Percentiles rank a stretch among this genome's conserved stretches.
Evolutionary conservation across 352 stramenopile genomes (phyloP).

Genomic region (Phytophthora brassicae): DNA sequence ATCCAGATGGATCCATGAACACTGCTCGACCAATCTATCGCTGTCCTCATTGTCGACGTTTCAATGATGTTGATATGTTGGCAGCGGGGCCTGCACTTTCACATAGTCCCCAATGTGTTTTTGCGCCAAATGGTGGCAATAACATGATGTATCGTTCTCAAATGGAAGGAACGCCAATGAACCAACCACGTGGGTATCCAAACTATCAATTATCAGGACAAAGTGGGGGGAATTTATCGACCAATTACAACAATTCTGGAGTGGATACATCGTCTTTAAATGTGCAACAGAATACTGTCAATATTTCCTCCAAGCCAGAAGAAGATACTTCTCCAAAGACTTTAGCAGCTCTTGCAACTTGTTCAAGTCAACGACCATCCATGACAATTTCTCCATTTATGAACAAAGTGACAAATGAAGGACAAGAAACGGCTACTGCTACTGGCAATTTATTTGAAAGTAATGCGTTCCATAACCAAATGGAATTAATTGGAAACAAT

Average conservation of each 20-base stretch:
- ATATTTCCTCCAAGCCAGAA: constrained; percentile 38
- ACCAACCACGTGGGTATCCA: constrained; percentile 45
- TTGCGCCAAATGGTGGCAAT: constrained; percentile 27
- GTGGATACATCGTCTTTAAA: constrained; percentile 30
- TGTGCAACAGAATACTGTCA: constrained; percentile 40
- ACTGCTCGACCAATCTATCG: constrained; percentile 75
- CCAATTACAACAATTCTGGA: constrained; percentile 22
- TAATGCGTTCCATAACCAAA: constrained; percentile 70
- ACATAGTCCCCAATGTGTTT: constrained; percentile 63
- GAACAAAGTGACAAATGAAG: constrained; percentile 60
- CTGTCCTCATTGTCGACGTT: constrained; percentile 61
- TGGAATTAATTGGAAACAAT: constrained; percentile 50
- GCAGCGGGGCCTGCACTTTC: constrained; percentile 49
- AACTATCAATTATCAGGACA: constrained; percentile 40
- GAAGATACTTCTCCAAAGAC: constrained; percentile 45
- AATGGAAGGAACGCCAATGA: constrained; percentile 44
- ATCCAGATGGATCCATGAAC: constrained; percentile 68
- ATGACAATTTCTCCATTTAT: constrained; percentile 76
- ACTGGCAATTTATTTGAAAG: constrained; percentile 72
- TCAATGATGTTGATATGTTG: constrained; percentile 77
- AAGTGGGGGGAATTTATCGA: constrained; percentile 24
- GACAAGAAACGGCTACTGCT: constrained; percentile 28
- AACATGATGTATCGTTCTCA: constrained; percentile 53
- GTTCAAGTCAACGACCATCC: constrained; percentile 43
- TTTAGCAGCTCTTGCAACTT: constrained; percentile 32